Evolutionary conservation across 768 basidiomycete species (phyloP).

Genomic region (Mycena vulgaris): DNA sequence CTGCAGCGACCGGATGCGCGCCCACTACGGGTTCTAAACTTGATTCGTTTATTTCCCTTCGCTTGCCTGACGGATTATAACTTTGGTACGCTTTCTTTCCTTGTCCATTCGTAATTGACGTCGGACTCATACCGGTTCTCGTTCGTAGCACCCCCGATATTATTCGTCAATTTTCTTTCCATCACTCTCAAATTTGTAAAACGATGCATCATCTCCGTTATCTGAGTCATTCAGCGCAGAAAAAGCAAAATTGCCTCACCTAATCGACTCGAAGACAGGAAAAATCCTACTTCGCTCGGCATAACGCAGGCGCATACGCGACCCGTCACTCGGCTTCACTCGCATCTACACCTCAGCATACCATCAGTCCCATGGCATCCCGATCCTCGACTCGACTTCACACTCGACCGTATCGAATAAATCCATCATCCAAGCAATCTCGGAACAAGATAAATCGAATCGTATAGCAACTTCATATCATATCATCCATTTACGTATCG

Average conservation of each 20-base stretch:
- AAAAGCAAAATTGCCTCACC: background rate
- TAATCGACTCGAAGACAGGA: slow-evolving; percentile 16
- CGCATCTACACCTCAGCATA: background rate
- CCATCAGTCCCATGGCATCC: background rate
- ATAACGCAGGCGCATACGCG: slow-evolving; percentile 7
- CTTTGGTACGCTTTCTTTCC: too few relatives aligned
- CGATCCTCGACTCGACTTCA: slow-evolving; percentile 12
- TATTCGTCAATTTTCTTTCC: slow-evolving; percentile 18
- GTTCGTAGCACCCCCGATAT: slow-evolving; percentile 11
- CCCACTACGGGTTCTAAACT: slow-evolving; percentile 73
- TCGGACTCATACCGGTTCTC: too few relatives aligned
- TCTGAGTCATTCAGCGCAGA: background rate
- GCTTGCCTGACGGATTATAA: slow-evolving; percentile 36
- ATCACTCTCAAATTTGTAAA: slow-evolving; percentile 10
- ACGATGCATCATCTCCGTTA: slow-evolving; percentile 8
- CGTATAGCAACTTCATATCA: background rate
- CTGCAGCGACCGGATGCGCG: slow-evolving; percentile 74
- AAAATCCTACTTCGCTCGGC: slow-evolving; percentile 14
- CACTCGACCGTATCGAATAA: slow-evolving; percentile 18
- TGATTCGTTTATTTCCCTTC: slow-evolving; percentile 39
- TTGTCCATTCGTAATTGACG: too few relatives aligned
- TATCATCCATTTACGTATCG: slow-evolving; percentile 11
- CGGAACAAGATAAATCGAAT: background rate
- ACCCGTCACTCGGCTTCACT: slow-evolving; percentile 4
- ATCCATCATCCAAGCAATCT: background rate